Conservation (phyloP, 2,329 filamentous ascomycete species). For the Cladophialophora immunda region DNA sequence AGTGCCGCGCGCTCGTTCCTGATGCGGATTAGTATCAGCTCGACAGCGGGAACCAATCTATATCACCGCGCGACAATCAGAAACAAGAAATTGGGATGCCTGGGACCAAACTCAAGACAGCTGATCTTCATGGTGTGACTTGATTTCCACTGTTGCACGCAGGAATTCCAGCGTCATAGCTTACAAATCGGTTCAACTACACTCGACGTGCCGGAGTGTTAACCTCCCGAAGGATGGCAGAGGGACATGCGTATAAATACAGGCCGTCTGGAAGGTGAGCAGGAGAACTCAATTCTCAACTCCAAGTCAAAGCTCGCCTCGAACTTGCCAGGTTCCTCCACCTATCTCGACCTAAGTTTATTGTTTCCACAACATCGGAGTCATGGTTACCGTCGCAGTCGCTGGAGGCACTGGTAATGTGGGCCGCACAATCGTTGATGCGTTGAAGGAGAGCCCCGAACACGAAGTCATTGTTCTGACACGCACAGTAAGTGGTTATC, state of each 20-base stretch:
- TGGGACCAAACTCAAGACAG: not conserved
- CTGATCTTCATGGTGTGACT: not conserved
- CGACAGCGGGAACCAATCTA: not conserved
- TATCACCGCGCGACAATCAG: not conserved
- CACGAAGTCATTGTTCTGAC: slow-evolving; percentile 54
- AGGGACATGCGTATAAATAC: not conserved
- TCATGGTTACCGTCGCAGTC: slow-evolving; percentile 56
- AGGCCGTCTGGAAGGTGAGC: too few species aligned
- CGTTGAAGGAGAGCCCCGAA: slow-evolving; percentile 46
- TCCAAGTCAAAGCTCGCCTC: not conserved
- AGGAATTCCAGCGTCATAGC: not conserved
- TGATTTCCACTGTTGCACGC: not conserved
- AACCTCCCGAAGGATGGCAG: not conserved
- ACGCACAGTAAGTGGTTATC: slow-evolving; percentile 48
- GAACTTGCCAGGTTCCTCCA: not conserved
- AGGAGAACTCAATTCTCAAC: not conserved
- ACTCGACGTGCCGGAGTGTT: not conserved
- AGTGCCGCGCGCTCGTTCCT: not conserved
- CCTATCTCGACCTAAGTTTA: too few species aligned
- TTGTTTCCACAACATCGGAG: not conserved
- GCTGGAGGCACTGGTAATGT: slow-evolving; percentile 59
- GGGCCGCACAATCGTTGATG: slow-evolving; percentile 58
- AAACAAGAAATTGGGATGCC: not conserved
- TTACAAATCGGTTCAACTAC: not conserved
- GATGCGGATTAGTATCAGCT: not conserved